phyloP scores from a whole-genome alignment of 768 basidiomycete genomes.

The Boletus tylopilopsis region DNA sequence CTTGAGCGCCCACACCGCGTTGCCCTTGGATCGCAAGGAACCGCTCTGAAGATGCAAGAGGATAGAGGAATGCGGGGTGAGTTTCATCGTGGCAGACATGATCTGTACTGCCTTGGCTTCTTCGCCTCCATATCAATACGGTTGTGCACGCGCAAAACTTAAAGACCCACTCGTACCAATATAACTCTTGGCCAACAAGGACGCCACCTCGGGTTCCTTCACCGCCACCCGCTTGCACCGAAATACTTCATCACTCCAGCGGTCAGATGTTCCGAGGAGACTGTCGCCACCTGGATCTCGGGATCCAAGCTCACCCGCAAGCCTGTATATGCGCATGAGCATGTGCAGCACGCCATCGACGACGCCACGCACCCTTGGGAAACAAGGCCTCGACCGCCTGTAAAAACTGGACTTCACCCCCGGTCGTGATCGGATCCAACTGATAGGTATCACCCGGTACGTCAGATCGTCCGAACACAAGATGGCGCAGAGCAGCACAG shows the following conservation, averaged over 20 bases:
- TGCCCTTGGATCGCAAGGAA: slow-evolving; percentile 84
- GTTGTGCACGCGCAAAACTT: background rate
- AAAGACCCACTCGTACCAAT: slow-evolving; percentile 89
- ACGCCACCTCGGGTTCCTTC: slow-evolving; percentile 87
- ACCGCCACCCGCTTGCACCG: slow-evolving; percentile 80
- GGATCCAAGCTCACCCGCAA: slow-evolving; percentile 99
- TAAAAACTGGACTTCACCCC: slow-evolving; percentile 84
- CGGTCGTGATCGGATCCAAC: slow-evolving; percentile 88
- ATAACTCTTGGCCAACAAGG: slow-evolving; percentile 83
- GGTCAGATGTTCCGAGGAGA: slow-evolving; percentile 94
- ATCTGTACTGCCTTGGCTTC: slow-evolving; percentile 98
- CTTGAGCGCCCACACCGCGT: slow-evolving; percentile 84
- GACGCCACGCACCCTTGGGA: slow-evolving; percentile 56
- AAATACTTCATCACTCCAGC: slow-evolving; percentile 97
- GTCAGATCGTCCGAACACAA: slow-evolving; percentile 95
- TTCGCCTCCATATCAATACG: slow-evolving; percentile 45
- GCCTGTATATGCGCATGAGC: slow-evolving; percentile 42
- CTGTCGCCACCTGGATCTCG: slow-evolving; percentile 96
- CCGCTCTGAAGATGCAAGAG: slow-evolving; percentile 94
- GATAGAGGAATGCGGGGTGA: slow-evolving; percentile 90
- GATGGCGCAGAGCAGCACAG: slow-evolving; percentile 85
- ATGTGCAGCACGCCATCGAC: background rate
- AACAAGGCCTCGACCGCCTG: slow-evolving; percentile 89
- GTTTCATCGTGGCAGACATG: slow-evolving; percentile 76
- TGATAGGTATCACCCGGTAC: slow-evolving; percentile 88